Base-by-base conservation (phyloP, 2,329 filamentous ascomycete species). In the Phaeoacremonium minimum region DNA sequence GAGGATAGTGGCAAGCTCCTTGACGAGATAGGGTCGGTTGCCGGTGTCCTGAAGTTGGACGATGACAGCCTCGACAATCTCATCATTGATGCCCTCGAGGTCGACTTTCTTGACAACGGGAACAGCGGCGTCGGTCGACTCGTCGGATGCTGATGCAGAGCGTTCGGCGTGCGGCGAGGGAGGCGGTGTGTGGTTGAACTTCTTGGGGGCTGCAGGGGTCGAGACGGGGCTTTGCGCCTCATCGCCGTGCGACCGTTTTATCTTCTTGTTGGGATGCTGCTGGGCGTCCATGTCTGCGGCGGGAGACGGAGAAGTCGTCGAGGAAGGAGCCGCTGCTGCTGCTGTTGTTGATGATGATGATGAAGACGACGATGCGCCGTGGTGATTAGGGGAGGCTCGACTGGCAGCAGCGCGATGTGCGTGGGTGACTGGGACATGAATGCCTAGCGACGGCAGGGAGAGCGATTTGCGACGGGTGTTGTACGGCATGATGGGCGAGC, bases 381-480 rank as follows among this genome's bases (percentile, higher is more conserved):
- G 20, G 55, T 53, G 15, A 46, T 50, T 53, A 47, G 60, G 48
- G 35, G 60, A 54, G 31, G 60, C 48, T 51, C 63, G 55, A 49
- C 58, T 57, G 56, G 71, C 56, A 60, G 71, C 66, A 64, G 69
- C 66, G 64, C 78, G 70, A 45, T 77, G 66, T 53, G 80, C 74
- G 53, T 81, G 69, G 51, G 74, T 71, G 53, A 84, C 77, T 46
- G 86, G 83, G 46, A 96, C 73, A 54, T 93, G 87, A 52, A 97
- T 95, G 60, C 93, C 93, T 53, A 97, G 77, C 49, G 89, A 94
- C 42, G 88, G 86, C 56, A 97, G 73, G 45, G 90, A 96, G 49
- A 98, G 72, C 57, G 89, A 95, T 73, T 97, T 97, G 64, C 90
- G 84, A 66, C 91, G 86, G 50, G 91, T 97, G 66, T 96, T 95